Base-by-base conservation (phyloP, 441 rosid genomes). In the Erysimum cheiri region DNA sequence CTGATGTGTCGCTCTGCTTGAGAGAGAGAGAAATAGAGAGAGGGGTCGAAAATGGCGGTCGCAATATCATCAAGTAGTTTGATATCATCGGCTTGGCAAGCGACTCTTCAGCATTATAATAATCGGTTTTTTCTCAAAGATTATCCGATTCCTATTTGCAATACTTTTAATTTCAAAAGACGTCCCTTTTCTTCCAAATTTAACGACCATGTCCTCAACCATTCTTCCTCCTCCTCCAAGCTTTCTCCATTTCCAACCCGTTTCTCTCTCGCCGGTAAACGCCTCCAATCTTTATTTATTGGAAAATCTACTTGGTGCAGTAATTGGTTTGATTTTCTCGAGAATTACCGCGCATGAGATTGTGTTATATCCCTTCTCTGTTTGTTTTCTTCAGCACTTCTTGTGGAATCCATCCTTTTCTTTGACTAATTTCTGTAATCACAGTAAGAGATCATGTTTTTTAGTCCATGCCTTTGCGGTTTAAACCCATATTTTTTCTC, bases 181-280 rank as follows among this genome's bases (percentile, higher is more conserved):
- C 75, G 75, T 44, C 8, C 44, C 1, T 57, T 56, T 63, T 48
- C 79, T 24, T 19, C 67, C 65, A 57, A 39, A 62, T 70, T 73
- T 70, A 44, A 73, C 39, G 49, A 53, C 76, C 74, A 58, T 61
- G 75, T 71, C 59, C 35, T 32, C 46, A 29, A 54, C 46, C 33
- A 47, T 78, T 58, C 79, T 61, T n/a, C n/a, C n/a, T 76, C 63
- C 2, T 81, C 84, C 68, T 68, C 60, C 39, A 82, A 62, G 73
- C 56, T 40, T 56, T 59, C 69, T 71, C 55, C 62, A 4, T 71
- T 83, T 69, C 78, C 70, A 1, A 36, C 70, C 81, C 81, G 59
- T 77, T 62, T 72, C 80, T 78, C 86, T 0, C 65, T 61, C 78
- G 71, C 91, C 64, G 93, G 93, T 88, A 52, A 77, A 6, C 66